Base-by-base conservation (phyloP, 2,329 filamentous ascomycete species). In the Teratosphaeria gauchensis region DNA sequence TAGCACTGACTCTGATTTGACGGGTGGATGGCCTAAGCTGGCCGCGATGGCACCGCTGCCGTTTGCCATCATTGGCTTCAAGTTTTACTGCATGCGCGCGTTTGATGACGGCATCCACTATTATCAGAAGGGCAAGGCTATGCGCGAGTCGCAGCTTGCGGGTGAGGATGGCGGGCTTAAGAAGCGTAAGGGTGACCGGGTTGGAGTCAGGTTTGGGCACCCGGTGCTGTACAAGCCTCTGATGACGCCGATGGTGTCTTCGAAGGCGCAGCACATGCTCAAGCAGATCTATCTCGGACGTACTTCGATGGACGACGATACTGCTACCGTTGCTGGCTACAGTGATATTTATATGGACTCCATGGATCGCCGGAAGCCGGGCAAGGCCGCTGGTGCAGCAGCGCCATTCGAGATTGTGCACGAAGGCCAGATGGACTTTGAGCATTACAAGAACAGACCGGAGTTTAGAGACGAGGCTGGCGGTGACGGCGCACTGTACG, bases 191-290 rank as follows among this genome's bases (percentile, higher is more conserved):
- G 83, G 81, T 70, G 91, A 87, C 72, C 87, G 83, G 67, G 82
- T 91, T 58, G 87, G 83, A 60, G 85, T 84, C 28, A 83, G 89
- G 30, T 99, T 96, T 70, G 92, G 91, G 1, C 90, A 99, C 71
- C 94, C 92, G 1, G 91, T 89, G 4, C 80, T 97, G 16, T 96
- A 94, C 77, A 89, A 88, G 73, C 87, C 89, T 3, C 80, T 97
- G 21, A 92, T 92, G 66, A 95, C 91, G 0, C 92, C 92, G 2
- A 96, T 97, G 92, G 92, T 97, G 3, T 88, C 95, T 67, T 88
- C 90, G 57, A 95, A 89, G 74, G 90, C 90, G 2, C 89, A 94
- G 68, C 91, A 94, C 60, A 81, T 94, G 48, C 81, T 99, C 9
- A 86, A 87, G n/a, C 84, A 88, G 51, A 81, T 99, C 55, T 96